These are phyloP conservation scores for Paecilomyces sp. DNA, from an alignment of 2,329 filamentous ascomycete genomes.

Conservation along the genomic window DNA sequence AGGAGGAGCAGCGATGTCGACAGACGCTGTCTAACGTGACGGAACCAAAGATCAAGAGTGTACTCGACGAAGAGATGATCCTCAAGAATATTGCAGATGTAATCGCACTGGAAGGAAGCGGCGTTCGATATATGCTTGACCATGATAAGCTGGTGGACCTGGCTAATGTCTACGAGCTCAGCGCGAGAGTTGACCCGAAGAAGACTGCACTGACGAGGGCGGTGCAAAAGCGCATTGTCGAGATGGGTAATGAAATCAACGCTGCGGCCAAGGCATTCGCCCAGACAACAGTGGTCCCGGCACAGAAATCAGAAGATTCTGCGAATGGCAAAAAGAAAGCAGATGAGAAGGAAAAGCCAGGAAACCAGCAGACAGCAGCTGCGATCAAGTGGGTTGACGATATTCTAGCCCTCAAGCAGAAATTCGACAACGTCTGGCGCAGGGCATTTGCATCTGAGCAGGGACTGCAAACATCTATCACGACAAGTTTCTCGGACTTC, in stretches of 20 bases:
- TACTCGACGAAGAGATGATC: slow-evolving; percentile 79
- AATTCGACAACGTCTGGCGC: slow-evolving; percentile 75
- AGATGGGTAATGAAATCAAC: slow-evolving; percentile 79
- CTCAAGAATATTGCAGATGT: slow-evolving; percentile 70
- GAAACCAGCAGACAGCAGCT: slow-evolving; percentile 74
- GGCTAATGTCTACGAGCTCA: slow-evolving; percentile 70
- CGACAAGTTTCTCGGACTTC: slow-evolving; percentile 82
- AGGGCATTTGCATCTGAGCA: slow-evolving; percentile 69
- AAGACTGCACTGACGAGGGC: slow-evolving; percentile 64
- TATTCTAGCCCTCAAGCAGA: slow-evolving; percentile 75
- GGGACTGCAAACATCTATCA: slow-evolving; percentile 71
- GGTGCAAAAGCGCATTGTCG: slow-evolving; percentile 67
- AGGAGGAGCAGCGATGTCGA: slow-evolving; percentile 75
- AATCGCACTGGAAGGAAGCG: slow-evolving; percentile 74
- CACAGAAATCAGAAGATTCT: slow-evolving; percentile 29
- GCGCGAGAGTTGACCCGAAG: slow-evolving; percentile 67
- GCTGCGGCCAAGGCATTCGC: slow-evolving; percentile 49
- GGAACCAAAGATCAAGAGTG: slow-evolving; percentile 61
- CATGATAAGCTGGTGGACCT: slow-evolving; percentile 77
- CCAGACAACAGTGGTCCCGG: slow-evolving; percentile 47
- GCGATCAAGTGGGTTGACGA: slow-evolving; percentile 96
- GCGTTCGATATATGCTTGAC: slow-evolving; percentile 83
- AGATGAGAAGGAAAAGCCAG: slow-evolving; percentile 43
- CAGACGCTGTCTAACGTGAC: slow-evolving; percentile 73
- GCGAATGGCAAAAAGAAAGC: slow-evolving; percentile 46